Evolutionary conservation across 73 alveolate species (phyloP), one percentile per base, ranked within the genome.

Genomic region (Blepharisma japonicum): DNA sequence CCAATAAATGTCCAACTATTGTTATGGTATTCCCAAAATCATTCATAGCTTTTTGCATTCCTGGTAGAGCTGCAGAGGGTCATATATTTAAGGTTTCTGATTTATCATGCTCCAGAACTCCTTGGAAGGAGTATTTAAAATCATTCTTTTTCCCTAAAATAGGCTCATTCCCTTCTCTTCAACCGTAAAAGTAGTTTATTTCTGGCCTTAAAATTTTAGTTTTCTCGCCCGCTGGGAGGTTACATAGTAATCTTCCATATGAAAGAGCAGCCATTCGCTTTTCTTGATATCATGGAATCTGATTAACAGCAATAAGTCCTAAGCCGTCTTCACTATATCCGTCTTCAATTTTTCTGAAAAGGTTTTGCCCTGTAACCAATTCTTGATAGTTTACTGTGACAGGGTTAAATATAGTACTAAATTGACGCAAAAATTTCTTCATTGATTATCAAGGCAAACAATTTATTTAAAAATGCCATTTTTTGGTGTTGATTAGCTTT

Each of bases 141-240:
- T 42, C 47, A 76, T 90, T 94, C n/a, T 86, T 86, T 68, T 83
- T 61, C 6, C 96, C 96, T 48, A 71, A 68, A 66, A 83, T 87
- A 68, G 85, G 76, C 77, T 90, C 96, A 55, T 87, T 90, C 21
- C 96, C 96, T 20, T 89, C 89, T 42, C 94, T 87, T 94, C 96
- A 90, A n/a, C 96, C 96, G 18, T 80, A 80, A 6, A 83, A 74
- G 66, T 89, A 82, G 56, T 61, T 67, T 39, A 23, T 25, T 54
- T 89, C 92, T 11, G 96, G 93, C 21, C 85, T 82, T 42, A 81
- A 86, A 5, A 85, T 79, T 9, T 71, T 25, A 66, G 27, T 39
- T 18, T 83, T 83, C 6, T 71, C 77, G 42, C 71, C 81, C 21
- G 66, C 5, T 20, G 95, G 95, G 45, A 68, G 82, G 11, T 27